Evolutionary conservation across 192 early-diverging fungal genomes (phyloP), one percentile per base, ranked within the genome.

Genomic region (Gonapodya prolifera): DNA sequence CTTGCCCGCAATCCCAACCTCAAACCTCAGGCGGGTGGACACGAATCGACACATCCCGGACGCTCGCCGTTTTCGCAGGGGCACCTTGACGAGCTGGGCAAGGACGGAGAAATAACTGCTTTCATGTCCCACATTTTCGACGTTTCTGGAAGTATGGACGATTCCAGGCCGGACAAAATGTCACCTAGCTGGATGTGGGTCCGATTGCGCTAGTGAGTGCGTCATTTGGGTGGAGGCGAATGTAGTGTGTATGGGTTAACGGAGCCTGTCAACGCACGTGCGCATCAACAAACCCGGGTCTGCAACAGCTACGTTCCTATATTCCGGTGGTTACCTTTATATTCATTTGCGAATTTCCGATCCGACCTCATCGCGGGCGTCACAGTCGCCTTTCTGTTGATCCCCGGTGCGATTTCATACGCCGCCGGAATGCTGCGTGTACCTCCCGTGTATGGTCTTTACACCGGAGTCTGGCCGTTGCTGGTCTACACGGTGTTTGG

Each of bases 231-330:
- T n/a, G n/a, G n/a, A n/a, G n/a, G n/a, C n/a, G n/a, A n/a, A n/a
- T n/a, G n/a, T n/a, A n/a, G n/a, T n/a, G n/a, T n/a, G n/a, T n/a
- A n/a, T n/a, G n/a, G n/a, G n/a, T n/a, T n/a, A n/a, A n/a, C n/a
- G n/a, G n/a, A n/a, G n/a, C n/a, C n/a, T n/a, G n/a, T n/a, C n/a
- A n/a, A n/a, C n/a, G n/a, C n/a, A n/a, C n/a, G n/a, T n/a, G n/a
- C n/a, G n/a, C n/a, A n/a, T n/a, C n/a, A n/a, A n/a, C n/a, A n/a
- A n/a, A n/a, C n/a, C n/a, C n/a, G n/a, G n/a, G 95, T 33, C 76
- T 92, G 69, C 91, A 91, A 34, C 97, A 98, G 45, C 86, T 99
- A 98, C 81, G 92, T 99, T 69, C 97, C 97, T 1, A 90, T 96
- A 18, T 83, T 94, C 33, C 90, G 92, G 13, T 99, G 97, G 97